Percentiles rank a stretch among this genome's conserved stretches.
Evolutionary conservation across 2,329 filamentous ascomycete species (phyloP).

Genomic region (Fusarium liriodendri): DNA sequence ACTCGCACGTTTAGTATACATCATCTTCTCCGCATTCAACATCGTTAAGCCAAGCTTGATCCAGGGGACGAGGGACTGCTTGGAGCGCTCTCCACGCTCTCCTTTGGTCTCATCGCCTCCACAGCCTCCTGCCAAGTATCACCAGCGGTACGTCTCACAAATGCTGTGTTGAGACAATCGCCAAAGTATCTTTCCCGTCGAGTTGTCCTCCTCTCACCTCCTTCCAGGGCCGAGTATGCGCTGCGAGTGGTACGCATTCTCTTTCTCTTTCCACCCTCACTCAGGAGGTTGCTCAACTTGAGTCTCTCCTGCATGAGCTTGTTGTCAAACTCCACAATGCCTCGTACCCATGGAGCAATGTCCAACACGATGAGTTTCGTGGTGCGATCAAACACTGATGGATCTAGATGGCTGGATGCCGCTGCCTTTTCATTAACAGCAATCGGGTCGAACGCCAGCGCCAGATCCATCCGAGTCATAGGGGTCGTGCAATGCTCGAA

Average conservation of each 20-base stretch:
- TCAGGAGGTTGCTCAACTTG: constrained; percentile 70
- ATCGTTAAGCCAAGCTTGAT: constrained; percentile 5
- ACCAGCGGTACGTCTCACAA: constrained; percentile 74
- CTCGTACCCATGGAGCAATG: constrained; percentile 89
- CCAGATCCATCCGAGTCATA: constrained; percentile 64
- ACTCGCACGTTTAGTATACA: constrained; percentile 10
- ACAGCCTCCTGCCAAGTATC: constrained; percentile 51
- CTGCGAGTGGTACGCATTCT: constrained; percentile 78
- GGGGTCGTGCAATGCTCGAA: constrained; percentile 44
- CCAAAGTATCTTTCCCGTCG: constrained; percentile 80
- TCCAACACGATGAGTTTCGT: constrained; percentile 76
- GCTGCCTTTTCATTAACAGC: constrained; percentile 60
- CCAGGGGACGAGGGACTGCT: constrained; percentile 34
- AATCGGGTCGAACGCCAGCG: constrained; percentile 70
- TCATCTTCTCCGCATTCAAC: constrained; percentile 9
- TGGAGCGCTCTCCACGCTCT: constrained; percentile 18
- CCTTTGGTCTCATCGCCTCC: constrained; percentile 24
- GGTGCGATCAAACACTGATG: constrained; percentile 82
- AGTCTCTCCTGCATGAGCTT: constrained; percentile 75
- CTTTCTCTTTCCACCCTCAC: constrained; percentile 63
- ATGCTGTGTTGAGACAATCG: constrained; percentile 66
- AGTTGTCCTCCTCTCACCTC: constrained; percentile 73
- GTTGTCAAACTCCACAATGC: constrained; percentile 82
- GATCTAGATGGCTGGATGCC: constrained; percentile 60
- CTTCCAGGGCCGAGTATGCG: constrained; percentile 81